Evolutionary conservation across 192 early-diverging fungal species (phyloP).

Genomic region (Gonapodya sp.): DNA sequence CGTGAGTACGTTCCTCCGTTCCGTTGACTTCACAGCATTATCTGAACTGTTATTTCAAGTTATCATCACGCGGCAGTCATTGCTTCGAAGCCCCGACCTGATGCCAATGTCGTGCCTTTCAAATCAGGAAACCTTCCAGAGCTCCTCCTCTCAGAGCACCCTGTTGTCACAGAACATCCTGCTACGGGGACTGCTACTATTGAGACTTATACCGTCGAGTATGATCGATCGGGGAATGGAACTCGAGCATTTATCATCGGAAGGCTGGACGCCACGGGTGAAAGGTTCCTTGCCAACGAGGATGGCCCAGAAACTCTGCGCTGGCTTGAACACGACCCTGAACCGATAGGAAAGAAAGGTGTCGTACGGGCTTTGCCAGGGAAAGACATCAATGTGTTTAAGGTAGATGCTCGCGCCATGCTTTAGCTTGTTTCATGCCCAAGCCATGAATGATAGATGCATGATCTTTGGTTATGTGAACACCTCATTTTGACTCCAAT

Average conservation of each 20-base stretch:
- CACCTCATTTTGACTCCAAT: too few species aligned
- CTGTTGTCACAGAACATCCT: background rate
- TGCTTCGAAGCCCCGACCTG: background rate
- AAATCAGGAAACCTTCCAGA: background rate
- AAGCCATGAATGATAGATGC: too few species aligned
- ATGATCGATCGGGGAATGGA: background rate
- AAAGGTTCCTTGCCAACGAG: background rate
- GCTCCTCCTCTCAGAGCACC: background rate
- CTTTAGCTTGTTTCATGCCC: too few species aligned
- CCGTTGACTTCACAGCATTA: background rate
- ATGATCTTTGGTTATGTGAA: too few species aligned
- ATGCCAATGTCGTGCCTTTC: background rate
- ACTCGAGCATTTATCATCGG: background rate
- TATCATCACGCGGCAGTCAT: background rate
- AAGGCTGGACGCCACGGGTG: background rate
- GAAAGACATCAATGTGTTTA: background rate
- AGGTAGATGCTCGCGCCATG: background rate
- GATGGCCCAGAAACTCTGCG: background rate
- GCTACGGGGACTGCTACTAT: background rate
- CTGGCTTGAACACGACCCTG: background rate
- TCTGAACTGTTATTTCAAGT: background rate
- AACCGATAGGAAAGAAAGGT: background rate
- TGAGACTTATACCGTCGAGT: constrained; percentile 9
- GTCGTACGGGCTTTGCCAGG: background rate
- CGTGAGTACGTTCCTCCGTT: background rate